Evolutionary conservation across 208 protist genomes (phyloP), one percentile per base, ranked within the genome.

Genomic region (Wallacemonas sp.): DNA sequence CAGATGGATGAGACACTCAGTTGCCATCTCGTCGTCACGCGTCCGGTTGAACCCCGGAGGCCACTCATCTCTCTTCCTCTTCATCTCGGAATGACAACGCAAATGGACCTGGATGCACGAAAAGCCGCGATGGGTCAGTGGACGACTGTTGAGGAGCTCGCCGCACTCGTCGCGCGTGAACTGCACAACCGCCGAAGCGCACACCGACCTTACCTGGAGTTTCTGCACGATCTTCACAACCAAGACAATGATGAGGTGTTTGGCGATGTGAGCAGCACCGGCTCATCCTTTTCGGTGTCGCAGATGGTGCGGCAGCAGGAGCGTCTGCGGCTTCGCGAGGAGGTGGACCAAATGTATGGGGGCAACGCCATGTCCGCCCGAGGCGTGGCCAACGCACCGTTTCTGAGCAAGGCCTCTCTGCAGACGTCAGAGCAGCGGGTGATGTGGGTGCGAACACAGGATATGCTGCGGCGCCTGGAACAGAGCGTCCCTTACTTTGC

Each of bases 191-290:
- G 65, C 0, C 56, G 59, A 39, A 85, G 90, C 33, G 65, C 67
- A 28, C 72, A 88, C 60, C 74, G 78, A 6, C 39, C 41, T 27
- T 96, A 96, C 63, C 67, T 90, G 19, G 86, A 96, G 70, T 92
- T 96, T 62, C 70, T 96, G 42, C 77, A 93, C 71, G 90, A 96
- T 60, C 59, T 93, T 1, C 80, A 93, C 81, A 93, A 95, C 61
- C 47, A 65, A 6, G 82, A 86, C 36, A 45, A 42, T 2, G 80
- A 80, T 17, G 84, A 86, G n/a, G 63, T 63, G 31, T 60, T 54
- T 4, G 53, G 27, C 6, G 24, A 47, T 49, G 26, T 24, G 28
- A 3, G 2, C 34, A 66, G 39, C 62, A 79, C 6, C 55, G 27
- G 9, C 6, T 73, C 11, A 45, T 8, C 30, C 15, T 12, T 31